Percentiles rank a stretch among this genome's conserved stretches.
phyloP scores from a whole-genome alignment of 352 stramenopile species.

The Globisporangium spiculum region DNA sequence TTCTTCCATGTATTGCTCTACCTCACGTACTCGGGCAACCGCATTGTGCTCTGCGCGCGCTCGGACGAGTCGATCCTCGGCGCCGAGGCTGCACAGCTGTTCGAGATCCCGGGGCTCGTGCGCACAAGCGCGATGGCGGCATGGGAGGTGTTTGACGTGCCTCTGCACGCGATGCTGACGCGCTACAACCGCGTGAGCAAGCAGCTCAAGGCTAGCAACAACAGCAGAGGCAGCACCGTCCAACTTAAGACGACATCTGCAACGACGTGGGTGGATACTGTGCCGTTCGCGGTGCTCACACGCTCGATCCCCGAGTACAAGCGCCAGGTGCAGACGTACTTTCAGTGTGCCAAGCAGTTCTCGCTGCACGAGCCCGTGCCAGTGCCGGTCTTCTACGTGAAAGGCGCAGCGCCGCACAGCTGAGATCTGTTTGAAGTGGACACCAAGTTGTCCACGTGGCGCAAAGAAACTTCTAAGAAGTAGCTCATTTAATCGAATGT shows the following conservation, averaged over 20 bases:
- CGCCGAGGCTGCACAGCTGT: constrained; percentile 50
- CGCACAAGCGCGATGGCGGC: constrained; percentile 28
- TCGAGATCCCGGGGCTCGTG: constrained; percentile 71
- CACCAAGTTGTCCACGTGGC: background rate
- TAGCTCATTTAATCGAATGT: too few relatives aligned
- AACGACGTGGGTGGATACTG: constrained; percentile 35
- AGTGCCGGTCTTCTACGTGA: constrained; percentile 53
- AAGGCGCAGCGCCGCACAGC: constrained; percentile 18
- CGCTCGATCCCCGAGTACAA: constrained; percentile 69
- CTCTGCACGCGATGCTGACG: constrained; percentile 51
- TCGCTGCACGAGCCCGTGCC: constrained; percentile 69
- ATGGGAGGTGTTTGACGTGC: constrained; percentile 65
- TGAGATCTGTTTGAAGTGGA: background rate
- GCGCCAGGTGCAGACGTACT: constrained; percentile 67
- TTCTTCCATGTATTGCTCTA: constrained; percentile 82
- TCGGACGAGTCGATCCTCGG: constrained; percentile 77
- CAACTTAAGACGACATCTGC: constrained; percentile 11
- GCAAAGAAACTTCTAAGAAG: too few relatives aligned
- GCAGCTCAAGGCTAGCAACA: constrained; percentile 11
- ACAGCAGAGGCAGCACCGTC: constrained; percentile 1
- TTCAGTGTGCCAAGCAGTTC: constrained; percentile 35
- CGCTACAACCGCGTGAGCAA: constrained; percentile 50
- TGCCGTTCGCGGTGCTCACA: constrained; percentile 39
- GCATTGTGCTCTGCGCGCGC: constrained; percentile 60
- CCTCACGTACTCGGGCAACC: constrained; percentile 76